Percentiles rank a stretch among this genome's conserved stretches.
phyloP scores from a whole-genome alignment of 805 yeast genomes.

The Candida maesae region DNA sequence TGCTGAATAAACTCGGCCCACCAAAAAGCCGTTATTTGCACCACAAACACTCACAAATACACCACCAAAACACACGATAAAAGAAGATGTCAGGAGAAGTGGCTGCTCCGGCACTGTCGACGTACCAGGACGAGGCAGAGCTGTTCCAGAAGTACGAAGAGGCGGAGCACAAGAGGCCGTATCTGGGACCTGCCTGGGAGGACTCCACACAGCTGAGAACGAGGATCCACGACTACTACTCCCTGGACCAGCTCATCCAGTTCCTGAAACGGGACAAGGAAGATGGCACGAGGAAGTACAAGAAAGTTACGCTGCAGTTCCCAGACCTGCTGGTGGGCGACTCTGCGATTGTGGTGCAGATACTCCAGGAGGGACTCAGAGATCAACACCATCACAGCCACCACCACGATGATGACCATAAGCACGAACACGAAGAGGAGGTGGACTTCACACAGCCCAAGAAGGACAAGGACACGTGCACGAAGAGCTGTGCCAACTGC shows the following conservation, averaged over 20 bases:
- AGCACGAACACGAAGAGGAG: slow-evolving; percentile 5
- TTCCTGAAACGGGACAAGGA: slow-evolving; percentile 34
- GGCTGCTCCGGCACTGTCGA: slow-evolving; percentile 75
- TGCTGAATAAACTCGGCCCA: too few species aligned
- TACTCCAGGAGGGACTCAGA: slow-evolving; percentile 36
- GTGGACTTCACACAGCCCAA: slow-evolving; percentile 3
- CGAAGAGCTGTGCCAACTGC: slow-evolving; percentile 22
- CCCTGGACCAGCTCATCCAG: slow-evolving; percentile 43
- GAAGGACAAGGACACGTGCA: slow-evolving; percentile 17
- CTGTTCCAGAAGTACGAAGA: slow-evolving; percentile 46
- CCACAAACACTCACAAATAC: neutral
- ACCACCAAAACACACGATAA: neutral
- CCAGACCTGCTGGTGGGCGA: slow-evolving; percentile 81
- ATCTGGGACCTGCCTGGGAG: slow-evolving; percentile 27
- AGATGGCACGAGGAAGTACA: slow-evolving; percentile 32
- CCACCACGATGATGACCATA: slow-evolving; percentile 6
- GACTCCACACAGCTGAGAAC: slow-evolving; percentile 15
- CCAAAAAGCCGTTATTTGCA: too few species aligned
- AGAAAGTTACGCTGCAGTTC: slow-evolving; percentile 76
- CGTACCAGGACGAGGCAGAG: slow-evolving; percentile 60
- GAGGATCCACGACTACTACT: slow-evolving; percentile 49
- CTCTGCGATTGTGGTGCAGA: slow-evolving; percentile 64
- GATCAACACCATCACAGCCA: neutral
- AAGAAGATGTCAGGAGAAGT: slow-evolving; percentile 23
- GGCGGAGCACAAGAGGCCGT: slow-evolving; percentile 24